Conservation (phyloP, 495 filamentous ascomycete genomes). For the Aspergillus ellipticus region DNA sequence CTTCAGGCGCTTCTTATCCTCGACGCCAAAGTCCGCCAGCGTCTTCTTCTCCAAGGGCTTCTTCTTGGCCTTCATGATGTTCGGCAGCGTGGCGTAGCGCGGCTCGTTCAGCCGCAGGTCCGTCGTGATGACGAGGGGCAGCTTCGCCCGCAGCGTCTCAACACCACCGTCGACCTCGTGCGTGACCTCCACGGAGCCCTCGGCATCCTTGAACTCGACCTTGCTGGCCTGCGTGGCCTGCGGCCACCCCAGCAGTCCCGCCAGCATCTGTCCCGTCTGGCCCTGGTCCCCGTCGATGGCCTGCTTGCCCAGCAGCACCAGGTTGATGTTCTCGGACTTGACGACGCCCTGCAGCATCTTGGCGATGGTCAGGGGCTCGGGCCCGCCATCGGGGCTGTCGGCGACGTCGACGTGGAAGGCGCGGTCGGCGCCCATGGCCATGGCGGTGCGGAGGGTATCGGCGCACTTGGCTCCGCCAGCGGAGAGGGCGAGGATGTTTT, state of each 20-base stretch:
- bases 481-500: constrained; percentile 85
- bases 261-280: constrained; percentile 98
- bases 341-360: constrained; percentile 81
- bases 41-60: constrained; percentile 93
- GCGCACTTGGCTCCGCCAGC: constrained; percentile 82
- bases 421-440: constrained; percentile 98
- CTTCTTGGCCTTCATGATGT: constrained; percentile 99
- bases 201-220: constrained; percentile 63
- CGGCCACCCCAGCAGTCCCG: constrained; percentile 84
- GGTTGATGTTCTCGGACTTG: constrained; percentile 75
- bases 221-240: constrained; percentile 91
- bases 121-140: constrained; percentile 92
- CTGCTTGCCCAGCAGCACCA: constrained; percentile 95
- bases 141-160: constrained; percentile 77
- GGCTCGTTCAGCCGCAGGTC: constrained; percentile 95
- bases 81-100: constrained; percentile 88
- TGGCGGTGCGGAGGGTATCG: constrained; percentile 87
- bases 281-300: constrained; percentile 93
- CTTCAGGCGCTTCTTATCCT: constrained; percentile 73
- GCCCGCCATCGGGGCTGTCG: constrained; percentile 43
- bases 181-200: constrained; percentile 62
- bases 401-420: constrained; percentile 78
- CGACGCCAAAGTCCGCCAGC: constrained; percentile 73
- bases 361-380: constrained; percentile 89
- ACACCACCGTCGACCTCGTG: constrained; percentile 93